These are phyloP conservation scores for Linnemannia elongata DNA, from an alignment of 192 early-diverging fungal genomes.

Conservation along the genomic window DNA sequence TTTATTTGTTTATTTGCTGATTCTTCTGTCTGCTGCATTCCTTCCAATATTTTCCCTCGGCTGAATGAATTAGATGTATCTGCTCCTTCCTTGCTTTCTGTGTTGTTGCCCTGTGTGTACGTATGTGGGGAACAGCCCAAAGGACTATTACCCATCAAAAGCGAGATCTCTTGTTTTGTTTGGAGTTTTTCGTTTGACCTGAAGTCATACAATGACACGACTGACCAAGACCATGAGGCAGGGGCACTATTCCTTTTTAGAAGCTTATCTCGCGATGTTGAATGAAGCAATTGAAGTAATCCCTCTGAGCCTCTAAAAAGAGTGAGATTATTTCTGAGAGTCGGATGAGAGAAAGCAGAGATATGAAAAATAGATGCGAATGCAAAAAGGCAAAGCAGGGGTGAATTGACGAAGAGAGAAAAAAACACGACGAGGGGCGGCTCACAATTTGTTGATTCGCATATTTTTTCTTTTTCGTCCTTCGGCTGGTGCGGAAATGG, in stretches of 20 bases:
- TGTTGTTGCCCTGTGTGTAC: too few relatives aligned
- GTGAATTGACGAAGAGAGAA: not conserved
- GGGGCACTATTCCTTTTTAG: not conserved
- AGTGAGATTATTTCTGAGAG: not conserved
- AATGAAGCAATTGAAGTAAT: not conserved
- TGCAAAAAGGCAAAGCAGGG: not conserved
- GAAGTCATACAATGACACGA: not conserved
- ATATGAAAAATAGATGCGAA: not conserved
- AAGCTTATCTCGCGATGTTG: not conserved
- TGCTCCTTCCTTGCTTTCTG: not conserved
- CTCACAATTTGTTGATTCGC: slow-evolving; percentile 1
- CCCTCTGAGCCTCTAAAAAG: not conserved
- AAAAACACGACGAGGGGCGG: not conserved
- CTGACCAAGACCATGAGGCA: not conserved
- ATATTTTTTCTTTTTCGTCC: not conserved
- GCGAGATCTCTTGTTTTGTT: not conserved
- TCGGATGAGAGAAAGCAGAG: not conserved
- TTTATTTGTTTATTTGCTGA: slow-evolving; percentile 4
- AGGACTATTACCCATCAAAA: not conserved
- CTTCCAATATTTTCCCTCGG: slow-evolving; percentile 7
- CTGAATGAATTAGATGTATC: not conserved
- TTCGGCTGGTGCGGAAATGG: slow-evolving; percentile 3
- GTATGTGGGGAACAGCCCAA: too few relatives aligned
- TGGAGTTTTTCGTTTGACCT: not conserved
- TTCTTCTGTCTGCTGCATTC: not conserved